A percentile compares a stretch with the other conserved stretches of the same genome.
Conservation (phyloP, 371 early-diverging fungal genomes). For the Mortierella sp. region DNA sequence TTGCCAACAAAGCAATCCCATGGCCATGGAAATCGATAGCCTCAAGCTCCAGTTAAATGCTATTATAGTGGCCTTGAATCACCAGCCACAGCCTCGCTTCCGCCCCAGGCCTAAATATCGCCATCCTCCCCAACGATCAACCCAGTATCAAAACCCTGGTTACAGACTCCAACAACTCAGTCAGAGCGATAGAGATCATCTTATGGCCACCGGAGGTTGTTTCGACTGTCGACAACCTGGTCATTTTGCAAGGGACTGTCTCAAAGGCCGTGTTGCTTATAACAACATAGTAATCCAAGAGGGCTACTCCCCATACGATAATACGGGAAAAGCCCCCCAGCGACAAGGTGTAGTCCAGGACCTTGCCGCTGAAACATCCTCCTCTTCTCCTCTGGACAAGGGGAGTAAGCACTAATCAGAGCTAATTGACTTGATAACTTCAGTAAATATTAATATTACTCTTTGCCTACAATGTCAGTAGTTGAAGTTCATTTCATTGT, state of each 20-base stretch:
- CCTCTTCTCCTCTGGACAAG: conserved; percentile 2
- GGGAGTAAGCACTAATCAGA: conserved; percentile 1
- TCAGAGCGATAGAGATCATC: neutral
- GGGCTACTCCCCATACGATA: too few relatives aligned
- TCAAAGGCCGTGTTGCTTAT: neutral
- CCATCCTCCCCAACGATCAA: neutral
- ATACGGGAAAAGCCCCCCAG: neutral
- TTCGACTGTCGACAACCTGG: conserved; percentile 5
- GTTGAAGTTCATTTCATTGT: too few relatives aligned
- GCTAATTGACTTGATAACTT: neutral
- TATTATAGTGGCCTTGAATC: neutral
- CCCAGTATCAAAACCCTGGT: neutral
- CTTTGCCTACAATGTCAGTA: too few relatives aligned
- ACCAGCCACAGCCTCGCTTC: neutral
- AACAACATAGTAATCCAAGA: neutral
- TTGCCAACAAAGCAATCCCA: neutral
- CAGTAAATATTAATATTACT: neutral
- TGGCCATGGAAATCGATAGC: neutral
- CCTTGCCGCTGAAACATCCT: neutral
- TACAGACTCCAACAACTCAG: neutral
- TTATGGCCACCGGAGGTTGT: neutral
- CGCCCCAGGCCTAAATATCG: neutral
- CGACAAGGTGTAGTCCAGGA: conserved; percentile 6
- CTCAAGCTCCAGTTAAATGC: neutral
- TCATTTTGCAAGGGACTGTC: neutral